These are phyloP conservation scores for Groenewaldozyma auringiensis DNA, from an alignment of 1,139 yeast genomes.

Conservation along the genomic window DNA sequence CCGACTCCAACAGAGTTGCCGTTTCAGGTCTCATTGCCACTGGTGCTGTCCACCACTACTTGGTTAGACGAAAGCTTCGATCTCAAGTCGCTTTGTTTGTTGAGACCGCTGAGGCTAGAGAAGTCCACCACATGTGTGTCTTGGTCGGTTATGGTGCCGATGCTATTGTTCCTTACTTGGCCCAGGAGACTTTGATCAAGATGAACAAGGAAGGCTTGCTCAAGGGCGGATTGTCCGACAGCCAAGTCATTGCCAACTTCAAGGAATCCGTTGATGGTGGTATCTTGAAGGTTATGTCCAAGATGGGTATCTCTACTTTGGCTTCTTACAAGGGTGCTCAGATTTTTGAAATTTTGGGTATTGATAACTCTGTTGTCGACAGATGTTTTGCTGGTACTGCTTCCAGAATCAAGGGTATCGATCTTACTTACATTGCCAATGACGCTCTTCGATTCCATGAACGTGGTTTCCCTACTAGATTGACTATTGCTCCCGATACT, in stretches of 20 bases:
- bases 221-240: conserved; percentile 48
- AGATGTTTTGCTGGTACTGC: conserved; percentile 97
- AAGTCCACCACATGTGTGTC: conserved; percentile 93
- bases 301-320: conserved; percentile 97
- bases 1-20: conserved; percentile 59
- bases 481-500: conserved; percentile 60
- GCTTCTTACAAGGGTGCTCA: conserved; percentile 99
- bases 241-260: conserved; percentile 63
- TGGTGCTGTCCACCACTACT: conserved; percentile 95
- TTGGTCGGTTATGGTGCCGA: conserved; percentile 96
- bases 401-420: conserved; percentile 90
- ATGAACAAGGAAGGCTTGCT: conserved; percentile 77
- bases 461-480: conserved; percentile 79
- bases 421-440: conserved; percentile 91
- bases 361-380: conserved; percentile 91
- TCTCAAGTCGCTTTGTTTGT: conserved; percentile 86
- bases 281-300: conserved; percentile 92
- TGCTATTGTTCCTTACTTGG: conserved; percentile 89
- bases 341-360: conserved; percentile 93
- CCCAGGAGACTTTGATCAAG: conserved; percentile 79
- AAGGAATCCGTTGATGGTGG: conserved; percentile 82
- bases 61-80: conserved; percentile 93
- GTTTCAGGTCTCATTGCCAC: conserved; percentile 88
- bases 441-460: conserved; percentile 93
- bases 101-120: conserved; percentile 96